phyloP scores from a whole-genome alignment of 306 rosid species.

The Senna tora region DNA sequence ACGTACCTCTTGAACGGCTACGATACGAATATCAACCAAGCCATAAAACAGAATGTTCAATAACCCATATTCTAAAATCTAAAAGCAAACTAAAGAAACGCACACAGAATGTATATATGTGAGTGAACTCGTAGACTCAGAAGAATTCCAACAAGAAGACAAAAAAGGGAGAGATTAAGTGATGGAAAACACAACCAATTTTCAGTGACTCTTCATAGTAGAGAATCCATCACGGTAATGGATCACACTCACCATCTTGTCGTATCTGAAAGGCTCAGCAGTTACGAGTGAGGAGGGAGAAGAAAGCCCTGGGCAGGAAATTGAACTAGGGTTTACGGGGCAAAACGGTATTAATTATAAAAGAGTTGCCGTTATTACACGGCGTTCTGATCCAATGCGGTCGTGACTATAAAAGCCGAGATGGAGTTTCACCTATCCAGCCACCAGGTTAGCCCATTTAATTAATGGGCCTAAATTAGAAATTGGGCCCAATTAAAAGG shows the following conservation, averaged over 20 bases:
- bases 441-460: no score
- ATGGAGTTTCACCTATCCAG: background rate
- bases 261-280: constrained; percentile 22
- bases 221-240: background rate
- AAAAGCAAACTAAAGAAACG: background rate
- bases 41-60: background rate
- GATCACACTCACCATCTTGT: constrained; percentile 16
- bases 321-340: constrained; percentile 28
- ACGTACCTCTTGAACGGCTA: constrained; percentile 56
- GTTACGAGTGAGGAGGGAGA: background rate
- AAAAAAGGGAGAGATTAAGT: background rate
- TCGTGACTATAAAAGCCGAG: background rate
- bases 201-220: background rate
- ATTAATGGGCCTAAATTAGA: no score
- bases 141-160: background rate
- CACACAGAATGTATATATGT: background rate
- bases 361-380: no score
- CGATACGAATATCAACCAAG: background rate
- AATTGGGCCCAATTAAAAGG: no score
- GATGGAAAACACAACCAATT: background rate
- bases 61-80: background rate
- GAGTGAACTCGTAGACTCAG: background rate
- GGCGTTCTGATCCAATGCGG: background rate
- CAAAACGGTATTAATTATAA: no score
- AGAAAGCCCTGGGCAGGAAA: background rate